phyloP scores from a whole-genome alignment of 1,284 basidiomycete genomes.

The Mycena sp. region DNA sequence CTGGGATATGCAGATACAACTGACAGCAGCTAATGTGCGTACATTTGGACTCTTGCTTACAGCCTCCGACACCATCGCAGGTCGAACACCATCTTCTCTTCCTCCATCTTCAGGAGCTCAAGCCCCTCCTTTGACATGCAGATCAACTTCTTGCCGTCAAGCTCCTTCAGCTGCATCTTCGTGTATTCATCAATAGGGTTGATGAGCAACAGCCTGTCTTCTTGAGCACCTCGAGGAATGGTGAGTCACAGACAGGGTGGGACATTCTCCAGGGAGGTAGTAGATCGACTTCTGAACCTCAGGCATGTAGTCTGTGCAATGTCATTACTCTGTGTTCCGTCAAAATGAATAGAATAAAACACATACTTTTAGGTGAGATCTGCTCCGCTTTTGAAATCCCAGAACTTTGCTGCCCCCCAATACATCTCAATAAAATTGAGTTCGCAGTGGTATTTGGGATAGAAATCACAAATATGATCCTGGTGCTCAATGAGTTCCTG shows the following conservation, averaged over 20 bases:
- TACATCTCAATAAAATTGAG: conserved; percentile 10
- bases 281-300: conserved; percentile 99
- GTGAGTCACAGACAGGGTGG: conserved; percentile 92
- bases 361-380: too few species aligned
- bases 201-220: conserved; percentile 98
- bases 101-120: conserved; percentile 98
- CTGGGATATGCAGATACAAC: too few species aligned
- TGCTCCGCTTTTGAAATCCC: conserved; percentile 24
- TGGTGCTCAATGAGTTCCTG: conserved; percentile 21
- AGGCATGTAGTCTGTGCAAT: conserved; percentile 99
- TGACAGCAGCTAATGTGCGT: too few species aligned
- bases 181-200: conserved; percentile 99
- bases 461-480: conserved; percentile 25
- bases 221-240: conserved; percentile 99
- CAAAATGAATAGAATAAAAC: too few species aligned
- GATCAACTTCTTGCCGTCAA: conserved; percentile 97
- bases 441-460: conserved; percentile 29
- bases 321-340: too few species aligned
- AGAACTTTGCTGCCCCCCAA: conserved; percentile 18
- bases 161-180: conserved; percentile 98
- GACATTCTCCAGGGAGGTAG: conserved; percentile 99
- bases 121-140: conserved; percentile 99
- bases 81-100: too few species aligned
- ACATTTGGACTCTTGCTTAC: too few species aligned
- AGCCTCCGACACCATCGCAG: too few species aligned